Base-by-base conservation (phyloP, 1,284 basidiomycete genomes). In the Cryptococcus sp. region DNA sequence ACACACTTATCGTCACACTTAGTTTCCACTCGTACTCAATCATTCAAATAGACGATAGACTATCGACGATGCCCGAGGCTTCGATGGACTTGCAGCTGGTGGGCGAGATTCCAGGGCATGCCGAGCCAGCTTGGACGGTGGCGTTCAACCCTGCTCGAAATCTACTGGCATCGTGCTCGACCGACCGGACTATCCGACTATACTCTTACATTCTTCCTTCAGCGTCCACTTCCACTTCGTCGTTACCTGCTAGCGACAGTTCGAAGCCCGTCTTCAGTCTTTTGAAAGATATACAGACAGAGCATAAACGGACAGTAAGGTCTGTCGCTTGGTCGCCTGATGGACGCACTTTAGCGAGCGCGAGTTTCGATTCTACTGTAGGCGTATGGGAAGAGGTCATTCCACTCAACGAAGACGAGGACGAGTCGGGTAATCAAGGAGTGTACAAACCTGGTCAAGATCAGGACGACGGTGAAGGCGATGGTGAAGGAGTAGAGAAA, bases 341-440 rank as follows among this genome's bases (percentile, higher is more conserved):
- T 3, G 95, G 95, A 1, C 81, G 83, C 52, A 88, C 87, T 2
- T 83, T 99, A n/a, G 95, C 93, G 0, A 94, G 93, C 0, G 96
- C 89, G 0, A 95, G 91, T 1, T 99, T 99, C 69, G 96, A 99
- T 72, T 85, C 91, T 0, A 93, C 91, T 52, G 88, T 98, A 23
- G 90, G 88, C 0, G 83, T 99, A 44, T 99, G 94, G 93, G 91
- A 93, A 68, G 86, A 86, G 55, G 68, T 83, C 81, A 65, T 80
- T 65, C 67, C 59, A n/a, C 19, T 49, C 15, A 43, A 48, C n/a
- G 68, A 68, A 17, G 63, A 60, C 7, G 59, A 56, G 50, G 51
- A 79, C 40, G 29, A 13, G 29, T 69, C 67, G 15, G 70, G 67
- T 1, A 57, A 61, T 11, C 82, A 83, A 45, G 68, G 64, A 16